Evolutionary conservation across 2,329 filamentous ascomycete genomes (phyloP).

Genomic region (Microcyclospora tardicrescens): DNA sequence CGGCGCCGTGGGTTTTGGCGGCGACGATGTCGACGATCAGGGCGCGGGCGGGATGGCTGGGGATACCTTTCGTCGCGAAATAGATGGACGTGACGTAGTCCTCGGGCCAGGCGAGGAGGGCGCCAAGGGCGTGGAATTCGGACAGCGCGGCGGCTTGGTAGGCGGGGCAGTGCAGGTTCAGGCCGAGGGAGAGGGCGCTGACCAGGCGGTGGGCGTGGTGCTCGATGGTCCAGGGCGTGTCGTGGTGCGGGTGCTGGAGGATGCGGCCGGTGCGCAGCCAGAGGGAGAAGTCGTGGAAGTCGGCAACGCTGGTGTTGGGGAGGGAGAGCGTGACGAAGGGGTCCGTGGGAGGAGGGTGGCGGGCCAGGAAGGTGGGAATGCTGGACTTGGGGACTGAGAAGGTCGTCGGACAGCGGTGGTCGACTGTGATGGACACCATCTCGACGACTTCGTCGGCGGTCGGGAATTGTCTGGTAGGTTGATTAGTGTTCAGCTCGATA

Average conservation of each 20-base stretch:
- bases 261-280: conserved; percentile 8
- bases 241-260: conserved; percentile 2
- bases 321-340: conserved; percentile 2
- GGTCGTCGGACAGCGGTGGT: conserved; percentile 2
- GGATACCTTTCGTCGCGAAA: conserved; percentile 1
- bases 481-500: neutral
- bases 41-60: conserved; percentile 2
- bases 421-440: conserved; percentile 3
- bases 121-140: conserved; percentile 1
- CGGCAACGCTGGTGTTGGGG: conserved; percentile 1
- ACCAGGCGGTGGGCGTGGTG: conserved; percentile 2
- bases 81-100: conserved; percentile 7
- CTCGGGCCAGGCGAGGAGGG: conserved; percentile 3
- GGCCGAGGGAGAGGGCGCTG: conserved; percentile 3
- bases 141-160: conserved; percentile 2
- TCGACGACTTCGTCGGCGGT: neutral
- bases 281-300: conserved; percentile 4
- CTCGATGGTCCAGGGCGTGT: conserved; percentile 3
- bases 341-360: neutral
- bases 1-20: conserved; percentile 3
- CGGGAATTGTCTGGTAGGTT: neutral
- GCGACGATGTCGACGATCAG: conserved; percentile 5
- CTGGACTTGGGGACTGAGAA: conserved; percentile 3
- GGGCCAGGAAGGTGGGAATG: neutral
- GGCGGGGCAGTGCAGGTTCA: neutral